Percentiles rank a stretch among this genome's conserved stretches.
phyloP scores from a whole-genome alignment of 2,329 filamentous ascomycete species.

The Rutstroemia sp. region DNA sequence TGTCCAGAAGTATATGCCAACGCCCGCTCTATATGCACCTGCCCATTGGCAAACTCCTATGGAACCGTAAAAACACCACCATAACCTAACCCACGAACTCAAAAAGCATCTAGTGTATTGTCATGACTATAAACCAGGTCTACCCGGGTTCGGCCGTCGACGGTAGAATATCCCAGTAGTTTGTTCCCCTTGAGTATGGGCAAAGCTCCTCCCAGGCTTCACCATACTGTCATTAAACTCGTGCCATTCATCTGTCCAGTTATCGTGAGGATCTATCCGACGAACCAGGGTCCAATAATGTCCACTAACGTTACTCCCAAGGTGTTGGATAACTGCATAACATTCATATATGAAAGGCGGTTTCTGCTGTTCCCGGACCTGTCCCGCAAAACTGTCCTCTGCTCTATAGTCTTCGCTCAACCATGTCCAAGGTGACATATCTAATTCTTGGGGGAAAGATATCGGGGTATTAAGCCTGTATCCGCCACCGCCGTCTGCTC shows the following conservation, averaged over 20 bases:
- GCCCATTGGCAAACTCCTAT: too few species aligned
- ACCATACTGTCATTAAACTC: slow-evolving; percentile 4
- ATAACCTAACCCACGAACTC: too few species aligned
- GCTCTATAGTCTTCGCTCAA: neutral
- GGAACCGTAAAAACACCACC: too few species aligned
- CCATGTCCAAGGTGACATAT: slow-evolving; percentile 7
- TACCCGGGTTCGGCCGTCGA: neutral
- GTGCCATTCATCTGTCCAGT: slow-evolving; percentile 4
- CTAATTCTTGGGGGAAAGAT: neutral
- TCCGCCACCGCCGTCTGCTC: too few species aligned
- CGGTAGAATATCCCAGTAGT: slow-evolving; percentile 1
- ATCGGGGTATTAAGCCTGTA: neutral
- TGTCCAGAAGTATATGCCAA: too few species aligned
- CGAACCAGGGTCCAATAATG: slow-evolving; percentile 7
- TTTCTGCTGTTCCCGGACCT: neutral
- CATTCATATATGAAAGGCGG: slow-evolving; percentile 7
- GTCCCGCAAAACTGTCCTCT: neutral
- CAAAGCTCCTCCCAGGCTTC: neutral
- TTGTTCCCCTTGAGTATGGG: neutral
- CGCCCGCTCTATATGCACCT: too few species aligned
- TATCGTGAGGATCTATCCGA: neutral
- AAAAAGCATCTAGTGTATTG: too few species aligned
- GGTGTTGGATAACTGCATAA: slow-evolving; percentile 1
- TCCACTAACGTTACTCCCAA: neutral
- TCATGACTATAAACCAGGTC: too few species aligned